Conservation (phyloP, 805 yeast species). For the Candida cerambycidarum region DNA sequence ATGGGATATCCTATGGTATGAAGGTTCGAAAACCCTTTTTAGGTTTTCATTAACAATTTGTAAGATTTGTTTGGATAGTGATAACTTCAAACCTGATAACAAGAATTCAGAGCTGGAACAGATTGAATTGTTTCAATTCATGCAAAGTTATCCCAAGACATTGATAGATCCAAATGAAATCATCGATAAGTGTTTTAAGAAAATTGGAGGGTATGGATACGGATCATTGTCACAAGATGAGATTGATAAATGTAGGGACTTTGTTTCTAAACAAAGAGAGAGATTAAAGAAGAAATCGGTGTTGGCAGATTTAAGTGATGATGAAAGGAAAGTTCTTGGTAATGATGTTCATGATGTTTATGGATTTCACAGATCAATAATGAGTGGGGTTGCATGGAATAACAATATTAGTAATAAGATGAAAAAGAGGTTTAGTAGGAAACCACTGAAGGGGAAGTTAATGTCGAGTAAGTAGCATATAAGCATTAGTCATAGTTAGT, state of each 20-base stretch:
- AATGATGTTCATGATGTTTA: conserved; percentile 44
- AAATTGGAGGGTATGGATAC: conserved; percentile 60
- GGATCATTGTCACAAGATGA: conserved; percentile 82
- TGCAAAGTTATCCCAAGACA: conserved; percentile 79
- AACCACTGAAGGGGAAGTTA: conserved; percentile 8
- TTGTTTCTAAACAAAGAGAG: conserved; percentile 65
- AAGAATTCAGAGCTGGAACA: conserved; percentile 37
- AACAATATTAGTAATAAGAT: conserved; percentile 56
- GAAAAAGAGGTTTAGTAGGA: conserved; percentile 35
- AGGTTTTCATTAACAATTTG: conserved; percentile 79
- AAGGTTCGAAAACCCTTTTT: conserved; percentile 84
- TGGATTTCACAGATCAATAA: conserved; percentile 42
- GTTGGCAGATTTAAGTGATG: conserved; percentile 37
- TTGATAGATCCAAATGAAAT: conserved; percentile 67
- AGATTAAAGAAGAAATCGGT: conserved; percentile 31
- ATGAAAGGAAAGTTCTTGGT: conserved; percentile 36
- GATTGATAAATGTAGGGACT: conserved; percentile 71
- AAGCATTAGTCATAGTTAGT: no score
- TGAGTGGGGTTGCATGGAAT: conserved; percentile 65
- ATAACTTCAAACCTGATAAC: conserved; percentile 43
- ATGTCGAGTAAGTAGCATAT: not conserved
- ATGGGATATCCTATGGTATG: conserved; percentile 95
- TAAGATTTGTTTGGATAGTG: conserved; percentile 63
- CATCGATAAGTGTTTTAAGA: conserved; percentile 73
- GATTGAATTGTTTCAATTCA: conserved; percentile 67